Conservation (phyloP, 345 rosid genomes). For the Moricandia arvensis region DNA sequence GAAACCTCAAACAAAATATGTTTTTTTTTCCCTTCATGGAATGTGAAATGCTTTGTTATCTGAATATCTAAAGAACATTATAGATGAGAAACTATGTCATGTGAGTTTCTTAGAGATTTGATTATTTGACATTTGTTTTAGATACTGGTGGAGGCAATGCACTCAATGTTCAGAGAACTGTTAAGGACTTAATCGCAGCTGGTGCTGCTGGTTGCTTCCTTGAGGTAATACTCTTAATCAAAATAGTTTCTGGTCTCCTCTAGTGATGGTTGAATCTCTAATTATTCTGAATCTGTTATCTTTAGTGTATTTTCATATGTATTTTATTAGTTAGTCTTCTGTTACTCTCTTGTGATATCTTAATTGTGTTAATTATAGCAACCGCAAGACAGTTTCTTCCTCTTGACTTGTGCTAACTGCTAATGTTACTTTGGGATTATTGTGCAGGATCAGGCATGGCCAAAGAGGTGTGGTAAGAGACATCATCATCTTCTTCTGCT, state of each 20-base stretch:
- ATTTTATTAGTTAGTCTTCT: neutral
- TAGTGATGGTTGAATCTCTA: no score
- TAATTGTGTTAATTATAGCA: neutral
- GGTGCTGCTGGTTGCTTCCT: conserved; percentile 65
- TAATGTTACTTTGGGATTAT: conserved; percentile 7
- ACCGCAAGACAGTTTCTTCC: neutral
- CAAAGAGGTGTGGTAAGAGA: conserved; percentile 55
- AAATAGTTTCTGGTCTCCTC: neutral
- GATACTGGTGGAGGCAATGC: conserved; percentile 61
- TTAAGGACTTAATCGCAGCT: conserved; percentile 55
- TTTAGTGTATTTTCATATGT: neutral
- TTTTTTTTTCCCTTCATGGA: neutral
- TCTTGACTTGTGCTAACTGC: conserved; percentile 10
- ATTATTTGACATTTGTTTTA: conserved; percentile 3
- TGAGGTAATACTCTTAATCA: conserved; percentile 39
- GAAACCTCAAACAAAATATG: no score
- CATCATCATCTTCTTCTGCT: neutral
- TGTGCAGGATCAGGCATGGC: conserved; percentile 61
- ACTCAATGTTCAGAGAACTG: conserved; percentile 55
- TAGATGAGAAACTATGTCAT: neutral
- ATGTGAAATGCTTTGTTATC: neutral
- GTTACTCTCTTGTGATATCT: neutral
- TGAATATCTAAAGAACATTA: neutral
- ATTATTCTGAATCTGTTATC: neutral
- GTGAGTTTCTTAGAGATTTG: neutral